Evolutionary conservation across 345 rosid species (phyloP).

Genomic region (Salix dunnii): DNA sequence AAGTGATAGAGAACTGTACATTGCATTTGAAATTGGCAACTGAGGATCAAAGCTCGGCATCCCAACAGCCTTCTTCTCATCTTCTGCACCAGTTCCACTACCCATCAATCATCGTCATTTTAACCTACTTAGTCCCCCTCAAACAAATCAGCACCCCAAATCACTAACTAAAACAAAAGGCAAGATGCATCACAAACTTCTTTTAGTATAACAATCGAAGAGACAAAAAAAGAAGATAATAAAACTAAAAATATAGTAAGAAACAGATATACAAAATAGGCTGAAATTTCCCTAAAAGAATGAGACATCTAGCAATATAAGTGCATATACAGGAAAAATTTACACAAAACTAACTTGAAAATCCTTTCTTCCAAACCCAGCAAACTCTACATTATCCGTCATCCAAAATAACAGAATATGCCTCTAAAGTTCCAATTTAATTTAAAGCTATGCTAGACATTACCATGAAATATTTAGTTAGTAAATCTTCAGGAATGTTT

Average conservation of each 20-base stretch:
- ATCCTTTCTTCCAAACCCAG: not conserved
- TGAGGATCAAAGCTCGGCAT: slow-evolving; percentile 46
- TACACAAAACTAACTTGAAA: not conserved
- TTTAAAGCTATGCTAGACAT: not conserved
- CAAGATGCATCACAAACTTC: slow-evolving; percentile 3
- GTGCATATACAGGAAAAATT: not conserved
- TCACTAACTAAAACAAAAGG: slow-evolving; percentile 10
- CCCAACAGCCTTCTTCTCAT: slow-evolving; percentile 34
- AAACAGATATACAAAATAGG: not conserved
- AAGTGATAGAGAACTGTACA: slow-evolving; percentile 22
- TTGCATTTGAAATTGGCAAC: slow-evolving; percentile 22
- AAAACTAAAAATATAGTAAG: not conserved
- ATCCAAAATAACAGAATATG: not conserved
- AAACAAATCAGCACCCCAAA: slow-evolving; percentile 15
- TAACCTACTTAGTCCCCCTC: slow-evolving; percentile 8
- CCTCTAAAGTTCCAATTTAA: not conserved
- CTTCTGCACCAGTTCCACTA: slow-evolving; percentile 25
- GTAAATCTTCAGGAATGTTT: not conserved
- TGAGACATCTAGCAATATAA: not conserved
- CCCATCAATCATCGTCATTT: slow-evolving; percentile 22
- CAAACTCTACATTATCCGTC: not conserved
- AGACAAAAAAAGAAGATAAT: not conserved
- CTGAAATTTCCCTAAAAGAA: not conserved
- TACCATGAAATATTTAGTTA: not conserved
- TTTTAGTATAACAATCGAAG: not conserved